Percentiles rank a stretch among this genome's conserved stretches.
Conservation (phyloP, 1,284 basidiomycete species). For the Garcileccinum viscosum region DNA sequence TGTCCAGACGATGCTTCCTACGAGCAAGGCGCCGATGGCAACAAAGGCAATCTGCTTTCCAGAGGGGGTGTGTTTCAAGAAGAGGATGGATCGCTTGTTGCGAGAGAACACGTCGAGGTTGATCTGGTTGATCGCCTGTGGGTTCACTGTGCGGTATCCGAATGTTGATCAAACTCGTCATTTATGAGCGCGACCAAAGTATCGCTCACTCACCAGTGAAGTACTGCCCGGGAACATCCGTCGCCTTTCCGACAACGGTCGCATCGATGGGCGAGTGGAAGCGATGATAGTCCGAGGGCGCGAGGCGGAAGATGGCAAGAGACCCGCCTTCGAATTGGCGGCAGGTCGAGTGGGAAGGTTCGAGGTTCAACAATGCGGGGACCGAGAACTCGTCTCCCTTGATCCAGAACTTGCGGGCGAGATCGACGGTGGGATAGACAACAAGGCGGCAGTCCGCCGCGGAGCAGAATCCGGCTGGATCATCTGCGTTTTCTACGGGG, state of each 20-base stretch:
- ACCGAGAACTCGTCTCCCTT: constrained; percentile 83
- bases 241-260: constrained; percentile 51
- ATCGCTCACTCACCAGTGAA: constrained; percentile 53
- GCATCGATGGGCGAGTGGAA: constrained; percentile 83
- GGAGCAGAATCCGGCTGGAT: constrained; percentile 75
- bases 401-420: constrained; percentile 77
- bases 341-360: constrained; percentile 46
- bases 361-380: constrained; percentile 59
- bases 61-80: constrained; percentile 53
- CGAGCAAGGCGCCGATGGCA: constrained; percentile 71
- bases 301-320: constrained; percentile 76
- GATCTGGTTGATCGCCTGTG: constrained; percentile 79
- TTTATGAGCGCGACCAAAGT: neutral
- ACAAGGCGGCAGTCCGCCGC: constrained; percentile 82
- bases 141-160: constrained; percentile 60
- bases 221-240: constrained; percentile 61
- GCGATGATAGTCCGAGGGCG: constrained; percentile 85
- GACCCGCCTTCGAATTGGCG: constrained; percentile 53
- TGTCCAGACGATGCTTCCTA: constrained; percentile 61
- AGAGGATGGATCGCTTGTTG: constrained; percentile 69
- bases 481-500: constrained; percentile 64
- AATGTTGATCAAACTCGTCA: neutral
- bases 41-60: constrained; percentile 60
- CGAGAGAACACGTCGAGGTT: constrained; percentile 77
- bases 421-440: constrained; percentile 65